phyloP scores from a whole-genome alignment of 2,329 filamentous ascomycete species.

The Colletotrichum chlorophyti region DNA sequence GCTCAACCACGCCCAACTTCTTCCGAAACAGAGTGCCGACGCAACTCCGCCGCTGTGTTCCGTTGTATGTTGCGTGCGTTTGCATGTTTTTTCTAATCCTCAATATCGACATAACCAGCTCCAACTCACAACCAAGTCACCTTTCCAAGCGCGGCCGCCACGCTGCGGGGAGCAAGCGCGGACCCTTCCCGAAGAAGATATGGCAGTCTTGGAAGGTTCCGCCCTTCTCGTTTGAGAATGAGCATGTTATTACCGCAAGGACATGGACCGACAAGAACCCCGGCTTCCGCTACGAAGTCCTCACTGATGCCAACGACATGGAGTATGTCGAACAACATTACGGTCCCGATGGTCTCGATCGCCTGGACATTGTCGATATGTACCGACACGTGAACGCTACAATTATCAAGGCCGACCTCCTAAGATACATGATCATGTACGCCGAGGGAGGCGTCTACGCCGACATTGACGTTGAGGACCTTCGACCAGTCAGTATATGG shows the following conservation, averaged over 20 bases:
- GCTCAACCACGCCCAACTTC: slow-evolving; percentile 9
- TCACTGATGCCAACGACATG: slow-evolving; percentile 73
- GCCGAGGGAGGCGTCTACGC: slow-evolving; percentile 81
- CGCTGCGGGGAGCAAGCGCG: slow-evolving; percentile 32
- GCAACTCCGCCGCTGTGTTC: slow-evolving; percentile 54
- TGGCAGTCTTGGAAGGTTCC: slow-evolving; percentile 82
- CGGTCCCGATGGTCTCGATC: slow-evolving; percentile 68
- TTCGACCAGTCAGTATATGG: slow-evolving; percentile 43
- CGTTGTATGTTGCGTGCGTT: slow-evolving; percentile 52
- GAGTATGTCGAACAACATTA: slow-evolving; percentile 73
- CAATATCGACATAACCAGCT: slow-evolving; percentile 48
- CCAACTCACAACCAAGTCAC: slow-evolving; percentile 33
- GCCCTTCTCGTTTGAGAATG: slow-evolving; percentile 69
- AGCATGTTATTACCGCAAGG: slow-evolving; percentile 64
- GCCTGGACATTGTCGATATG: slow-evolving; percentile 69
- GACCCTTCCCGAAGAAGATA: slow-evolving; percentile 69
- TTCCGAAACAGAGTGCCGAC: slow-evolving; percentile 50
- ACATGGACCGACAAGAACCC: slow-evolving; percentile 74
- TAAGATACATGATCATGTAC: slow-evolving; percentile 75
- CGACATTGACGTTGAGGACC: slow-evolving; percentile 52
- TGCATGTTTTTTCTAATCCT: slow-evolving; percentile 53
- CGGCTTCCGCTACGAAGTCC: slow-evolving; percentile 69
- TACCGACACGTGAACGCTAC: slow-evolving; percentile 66
- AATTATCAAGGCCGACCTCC: slow-evolving; percentile 72
- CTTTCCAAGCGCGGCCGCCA: slow-evolving; percentile 26